A percentile compares a stretch with the other conserved stretches of the same genome.
These are phyloP conservation scores for Kluyveromyces dobzhanskii DNA, from an alignment of 805 yeast species.

Conservation along the genomic window DNA sequence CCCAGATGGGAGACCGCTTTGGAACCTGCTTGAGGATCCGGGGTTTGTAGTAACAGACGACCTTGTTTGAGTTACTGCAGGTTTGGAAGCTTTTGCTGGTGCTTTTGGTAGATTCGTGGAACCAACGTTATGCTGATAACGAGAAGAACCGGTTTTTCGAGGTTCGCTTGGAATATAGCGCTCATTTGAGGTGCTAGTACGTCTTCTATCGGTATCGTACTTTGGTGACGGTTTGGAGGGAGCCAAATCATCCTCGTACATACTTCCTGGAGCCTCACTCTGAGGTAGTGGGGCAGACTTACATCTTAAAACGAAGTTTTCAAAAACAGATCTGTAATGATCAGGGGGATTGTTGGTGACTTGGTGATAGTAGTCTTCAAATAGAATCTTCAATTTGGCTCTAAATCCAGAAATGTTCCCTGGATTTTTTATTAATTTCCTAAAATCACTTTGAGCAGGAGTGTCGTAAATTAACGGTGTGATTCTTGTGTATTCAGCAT, in stretches of 20 bases:
- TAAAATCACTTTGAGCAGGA: background rate
- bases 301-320: background rate
- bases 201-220: background rate
- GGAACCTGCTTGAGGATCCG: background rate
- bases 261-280: background rate
- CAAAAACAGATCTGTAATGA: background rate
- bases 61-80: background rate
- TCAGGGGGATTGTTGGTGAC: background rate
- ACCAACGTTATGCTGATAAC: background rate
- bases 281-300: background rate
- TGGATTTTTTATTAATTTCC: background rate
- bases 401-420: slow-evolving; percentile 1
- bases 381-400: background rate
- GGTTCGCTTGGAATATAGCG: background rate
- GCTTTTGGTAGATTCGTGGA: slow-evolving; percentile 1
- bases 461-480: background rate
- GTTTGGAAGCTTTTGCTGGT: background rate
- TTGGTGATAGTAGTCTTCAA: background rate
- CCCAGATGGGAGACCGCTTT: slow-evolving; percentile 1
- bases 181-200: background rate
- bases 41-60: background rate
- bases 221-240: background rate
- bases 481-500: slow-evolving; percentile 1
- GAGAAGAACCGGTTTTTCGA: background rate
- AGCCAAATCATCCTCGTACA: slow-evolving; percentile 1